phyloP scores from a whole-genome alignment of 1,284 basidiomycete genomes.

The Pseudozyma pruni region DNA sequence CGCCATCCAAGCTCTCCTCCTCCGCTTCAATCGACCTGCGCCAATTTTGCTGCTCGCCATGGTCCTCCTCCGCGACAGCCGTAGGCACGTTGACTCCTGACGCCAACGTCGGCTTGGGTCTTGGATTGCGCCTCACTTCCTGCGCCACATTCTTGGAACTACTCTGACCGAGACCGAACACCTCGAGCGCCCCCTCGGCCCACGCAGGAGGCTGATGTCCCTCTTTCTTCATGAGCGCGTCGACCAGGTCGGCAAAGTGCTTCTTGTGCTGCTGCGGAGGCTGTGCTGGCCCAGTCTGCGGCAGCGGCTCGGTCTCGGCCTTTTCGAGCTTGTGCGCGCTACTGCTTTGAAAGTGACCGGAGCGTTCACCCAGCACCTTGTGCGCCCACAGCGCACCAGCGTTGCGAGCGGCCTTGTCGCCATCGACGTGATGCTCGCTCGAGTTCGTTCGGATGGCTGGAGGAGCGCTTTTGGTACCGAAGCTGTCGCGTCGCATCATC shows the following conservation, averaged over 20 bases:
- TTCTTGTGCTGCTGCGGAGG: constrained; percentile 21
- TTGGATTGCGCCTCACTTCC: constrained; percentile 51
- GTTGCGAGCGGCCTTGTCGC: constrained; percentile 54
- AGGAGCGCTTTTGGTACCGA: constrained; percentile 19
- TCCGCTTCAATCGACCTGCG: constrained; percentile 24
- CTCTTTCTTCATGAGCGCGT: constrained; percentile 61
- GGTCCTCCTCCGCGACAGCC: constrained; percentile 51
- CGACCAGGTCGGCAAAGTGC: constrained; percentile 60
- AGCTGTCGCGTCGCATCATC: constrained; percentile 44
- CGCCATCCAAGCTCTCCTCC: constrained; percentile 31
- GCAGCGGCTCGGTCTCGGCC: constrained; percentile 3
- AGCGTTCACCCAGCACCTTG: constrained; percentile 61
- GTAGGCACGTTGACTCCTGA: constrained; percentile 47
- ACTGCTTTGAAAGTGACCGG: constrained; percentile 32
- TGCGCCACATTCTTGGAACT: constrained; percentile 58
- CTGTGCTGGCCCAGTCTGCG: constrained; percentile 10
- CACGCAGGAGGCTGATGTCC: constrained; percentile 57
- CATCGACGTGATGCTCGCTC: constrained; percentile 31
- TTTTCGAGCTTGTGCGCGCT: constrained; percentile 6
- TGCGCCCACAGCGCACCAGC: constrained; percentile 61
- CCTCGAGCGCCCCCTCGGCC: constrained; percentile 63
- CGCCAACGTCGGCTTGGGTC: constrained; percentile 35
- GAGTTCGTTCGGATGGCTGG: constrained; percentile 11
- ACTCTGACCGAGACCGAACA: constrained; percentile 59
- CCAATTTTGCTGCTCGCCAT: constrained; percentile 12